Base-by-base conservation (phyloP, 1,284 basidiomycete genomes). In the Pyrrhoderma lamaoense region DNA sequence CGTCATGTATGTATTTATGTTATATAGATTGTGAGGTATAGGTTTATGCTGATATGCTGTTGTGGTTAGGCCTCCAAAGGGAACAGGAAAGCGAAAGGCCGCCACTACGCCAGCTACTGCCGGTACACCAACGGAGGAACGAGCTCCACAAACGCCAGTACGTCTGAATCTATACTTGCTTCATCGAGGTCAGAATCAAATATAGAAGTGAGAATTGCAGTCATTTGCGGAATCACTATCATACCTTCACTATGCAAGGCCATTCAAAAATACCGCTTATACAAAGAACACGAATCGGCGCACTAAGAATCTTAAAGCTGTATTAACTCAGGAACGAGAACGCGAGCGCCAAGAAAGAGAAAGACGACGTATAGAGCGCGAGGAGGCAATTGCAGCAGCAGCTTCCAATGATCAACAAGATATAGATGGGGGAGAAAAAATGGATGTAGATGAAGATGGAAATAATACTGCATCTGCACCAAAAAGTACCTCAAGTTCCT, bases 251-350 rank as follows among this genome's bases (percentile, higher is more conserved):
- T 64, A 67, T 34, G 79, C 82, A 0, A 73, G 82, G 1, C 83
- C 86, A 0, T 90, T 90, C 71, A 89, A 89, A 66, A 86, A 83
- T 58, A 73, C 78, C 0, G 64, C 72, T 34, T 85, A 86, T 59
- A 72, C 70, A 2, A 88, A 84, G 68, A 85, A 85, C 58, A 60
- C 73, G 7, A 82, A 79, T 55, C 71, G 85, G 9, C 72, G 85
- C 18, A 78, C 84, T 14, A 88, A 85, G 70, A 87, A 86, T 58
- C 62, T 88, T 58, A 89, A 89, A 65, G 73, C 79, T 2, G 79
- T 90, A 1, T 70, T 90, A 9, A 74, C 76, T 1, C 83, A 85
- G 56, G 87, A 89, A 61, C 76, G 84, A 8, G 86, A 89, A 58
- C 72, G 82, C 1, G 85, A 88, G 57, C 70, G 78, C 11, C 60